Base-by-base conservation (phyloP, 2,329 filamentous ascomycete genomes). In the Phoma herbarum region DNA sequence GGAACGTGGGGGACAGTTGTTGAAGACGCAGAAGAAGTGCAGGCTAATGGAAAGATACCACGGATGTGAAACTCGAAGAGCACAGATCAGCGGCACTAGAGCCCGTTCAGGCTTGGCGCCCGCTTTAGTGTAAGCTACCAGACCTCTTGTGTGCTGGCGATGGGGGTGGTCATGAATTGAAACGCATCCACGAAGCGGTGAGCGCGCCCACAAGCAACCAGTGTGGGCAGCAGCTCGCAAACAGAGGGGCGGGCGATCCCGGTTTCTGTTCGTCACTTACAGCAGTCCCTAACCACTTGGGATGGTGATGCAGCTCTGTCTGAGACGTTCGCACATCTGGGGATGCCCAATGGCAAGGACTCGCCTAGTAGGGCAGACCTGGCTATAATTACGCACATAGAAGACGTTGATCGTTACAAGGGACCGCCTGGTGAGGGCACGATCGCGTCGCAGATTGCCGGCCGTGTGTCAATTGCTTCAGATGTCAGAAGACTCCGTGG, bases 211-310 rank as follows among this genome's bases (percentile, higher is more conserved):
- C 51, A 39, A 37, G 60, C 43, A 59, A 52, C 48, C 11, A 53
- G 44, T 57, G 57, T 50, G 51, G 50, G 52, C 41, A 46, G 43
- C 47, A 48, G 44, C 31, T 42, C 39, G 58, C 58, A 60, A 50
- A 49, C 51, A 29, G 51, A 50, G 39, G 59, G 35, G 63, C 66
- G 68, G 69, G 64, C 69, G 59, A 63, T 61, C 52, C 69, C 68
- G 71, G 71, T 65, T 66, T 62, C 59, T 63, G 41, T 47, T 61
- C 56, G 65, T 58, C 49, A 28, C 37, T 29, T 16, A 25, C 50
- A 20, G 45, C 49, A 39, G 29, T 50, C 43, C 1, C 44, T 53
- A 39, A 41, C 49, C 49, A 58, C n/a, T 41, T 64, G 60, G 43
- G 47, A 10, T 35, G 42, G 31, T 18, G 51, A 39, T 56, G 57